Base-by-base conservation (phyloP, 83 land plant genomes). In the Isoetes engelmannii region DNA sequence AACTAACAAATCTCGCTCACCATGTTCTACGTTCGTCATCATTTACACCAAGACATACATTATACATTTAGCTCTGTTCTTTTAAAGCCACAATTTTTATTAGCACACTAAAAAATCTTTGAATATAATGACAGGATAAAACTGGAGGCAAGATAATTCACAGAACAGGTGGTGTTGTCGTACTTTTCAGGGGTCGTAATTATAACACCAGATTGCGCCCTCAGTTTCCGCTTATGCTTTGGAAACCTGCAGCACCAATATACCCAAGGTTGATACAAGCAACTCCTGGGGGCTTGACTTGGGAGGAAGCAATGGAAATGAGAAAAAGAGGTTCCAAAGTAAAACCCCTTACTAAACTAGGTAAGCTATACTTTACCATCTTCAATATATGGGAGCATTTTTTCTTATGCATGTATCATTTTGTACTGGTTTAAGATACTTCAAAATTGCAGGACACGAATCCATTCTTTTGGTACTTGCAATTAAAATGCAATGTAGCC, bases 161-260 rank as follows among this genome's bases (percentile, higher is more conserved):
- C 45, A 77, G 85, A 69, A 57, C 74, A 47, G 96, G 98, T 54
- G 96, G 98, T 70, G 70, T 81, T 13, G 71, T 85, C 43, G 85
- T 87, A 81, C 78, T 89, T 18, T 93, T 85, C 57, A 85, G 98
- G 7, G 96, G 96, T 6, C 82, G 98, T 45, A 87, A 93, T 69
- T 92, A 89, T 61, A 74, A 89, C 50, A 58, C 78, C 62, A 84
- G 70, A 57, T 74, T 77, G 44, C 87, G 93, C 48, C 90, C 87
- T 15, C 66, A 69, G 42, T 78, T 77, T 63, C 93, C 93, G 3
- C 55, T 86, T 10, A 92, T 92, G 97, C 85, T 92, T 15, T 92
- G 93, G 97, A 92, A 86, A 62, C 93, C 97, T 74, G 86, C 89
- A 48, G 61, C 97, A 20, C 97, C 97, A 6, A 87, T 89, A 13